Percentiles rank a stretch among this genome's conserved stretches.
phyloP scores from a whole-genome alignment of 768 basidiomycete genomes.

The Tricholoma saponaceum region DNA sequence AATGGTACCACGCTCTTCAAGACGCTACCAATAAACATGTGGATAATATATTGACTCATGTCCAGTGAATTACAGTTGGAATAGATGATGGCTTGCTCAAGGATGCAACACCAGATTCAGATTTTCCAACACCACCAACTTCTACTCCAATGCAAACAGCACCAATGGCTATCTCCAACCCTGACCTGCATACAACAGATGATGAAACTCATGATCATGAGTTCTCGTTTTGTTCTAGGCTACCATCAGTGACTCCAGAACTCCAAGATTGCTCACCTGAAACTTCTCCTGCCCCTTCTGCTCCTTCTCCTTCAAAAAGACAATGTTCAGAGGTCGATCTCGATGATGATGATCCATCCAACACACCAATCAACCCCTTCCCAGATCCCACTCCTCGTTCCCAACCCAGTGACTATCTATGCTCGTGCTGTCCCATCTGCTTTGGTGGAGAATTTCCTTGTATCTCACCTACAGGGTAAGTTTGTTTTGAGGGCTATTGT shows the following conservation, averaged over 20 bases:
- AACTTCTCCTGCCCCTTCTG: constrained; percentile 4
- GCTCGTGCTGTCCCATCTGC: no score
- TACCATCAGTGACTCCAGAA: neutral
- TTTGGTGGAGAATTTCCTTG: no score
- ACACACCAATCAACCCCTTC: no score
- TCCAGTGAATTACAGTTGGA: neutral
- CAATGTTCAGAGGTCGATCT: neutral
- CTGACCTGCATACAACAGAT: neutral
- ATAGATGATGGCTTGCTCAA: neutral
- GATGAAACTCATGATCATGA: neutral
- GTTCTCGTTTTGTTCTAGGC: neutral
- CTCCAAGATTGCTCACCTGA: neutral
- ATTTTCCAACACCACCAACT: neutral
- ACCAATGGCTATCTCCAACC: no score
- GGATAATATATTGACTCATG: neutral
- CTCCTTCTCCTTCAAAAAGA: no score
- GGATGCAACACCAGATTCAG: neutral
- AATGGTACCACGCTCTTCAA: constrained; percentile 20
- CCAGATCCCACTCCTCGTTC: neutral
- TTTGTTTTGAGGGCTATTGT: no score
- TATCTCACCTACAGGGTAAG: no score
- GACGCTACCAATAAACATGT: constrained; percentile 9
- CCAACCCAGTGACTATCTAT: neutral
- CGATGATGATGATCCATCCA: no score
- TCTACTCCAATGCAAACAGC: no score